phyloP scores from a whole-genome alignment of 306 rosid genomes.

The Urtica urens region DNA sequence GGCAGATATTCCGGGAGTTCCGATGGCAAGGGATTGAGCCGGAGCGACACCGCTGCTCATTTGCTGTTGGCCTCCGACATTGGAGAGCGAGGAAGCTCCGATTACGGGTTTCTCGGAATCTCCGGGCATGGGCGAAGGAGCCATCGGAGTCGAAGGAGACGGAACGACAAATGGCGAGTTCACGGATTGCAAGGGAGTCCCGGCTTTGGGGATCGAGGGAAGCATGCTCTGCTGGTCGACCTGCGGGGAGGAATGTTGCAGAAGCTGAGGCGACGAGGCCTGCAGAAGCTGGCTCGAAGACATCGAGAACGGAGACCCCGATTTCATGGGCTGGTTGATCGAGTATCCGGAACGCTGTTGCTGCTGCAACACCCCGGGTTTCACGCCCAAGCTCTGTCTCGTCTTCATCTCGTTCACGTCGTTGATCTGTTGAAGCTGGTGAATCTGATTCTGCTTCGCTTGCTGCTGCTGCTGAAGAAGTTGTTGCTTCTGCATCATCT shows the following conservation, averaged over 20 bases:
- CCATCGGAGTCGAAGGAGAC: constrained; percentile 83
- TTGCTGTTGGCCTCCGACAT: constrained; percentile 57
- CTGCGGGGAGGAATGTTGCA: constrained; percentile 84
- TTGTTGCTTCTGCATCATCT: constrained; percentile 60
- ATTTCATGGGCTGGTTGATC: constrained; percentile 55
- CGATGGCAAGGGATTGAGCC: constrained; percentile 84
- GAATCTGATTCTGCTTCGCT: constrained; percentile 56
- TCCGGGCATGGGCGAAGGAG: constrained; percentile 72
- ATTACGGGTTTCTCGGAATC: constrained; percentile 67
- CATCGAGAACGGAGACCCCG: constrained; percentile 47
- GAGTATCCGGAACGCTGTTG: constrained; percentile 56
- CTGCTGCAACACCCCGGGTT: constrained; percentile 65
- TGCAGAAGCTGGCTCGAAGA: constrained; percentile 59
- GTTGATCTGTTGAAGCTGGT: constrained; percentile 58
- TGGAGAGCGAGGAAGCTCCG: constrained; percentile 48
- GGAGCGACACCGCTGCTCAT: constrained; percentile 34
- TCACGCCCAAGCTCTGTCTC: constrained; percentile 49
- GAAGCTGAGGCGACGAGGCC: constrained; percentile 75
- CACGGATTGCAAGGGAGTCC: constrained; percentile 76
- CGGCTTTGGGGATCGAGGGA: constrained; percentile 41
- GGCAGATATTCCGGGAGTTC: constrained; percentile 97
- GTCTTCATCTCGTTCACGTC: constrained; percentile 60
- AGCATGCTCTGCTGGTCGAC: constrained; percentile 68
- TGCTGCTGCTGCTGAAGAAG: constrained; percentile 52
- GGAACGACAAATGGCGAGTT: constrained; percentile 73